These are phyloP conservation scores for Allantophomopsis lycopodina DNA, from an alignment of 2,329 filamentous ascomycete species.

Conservation along the genomic window DNA sequence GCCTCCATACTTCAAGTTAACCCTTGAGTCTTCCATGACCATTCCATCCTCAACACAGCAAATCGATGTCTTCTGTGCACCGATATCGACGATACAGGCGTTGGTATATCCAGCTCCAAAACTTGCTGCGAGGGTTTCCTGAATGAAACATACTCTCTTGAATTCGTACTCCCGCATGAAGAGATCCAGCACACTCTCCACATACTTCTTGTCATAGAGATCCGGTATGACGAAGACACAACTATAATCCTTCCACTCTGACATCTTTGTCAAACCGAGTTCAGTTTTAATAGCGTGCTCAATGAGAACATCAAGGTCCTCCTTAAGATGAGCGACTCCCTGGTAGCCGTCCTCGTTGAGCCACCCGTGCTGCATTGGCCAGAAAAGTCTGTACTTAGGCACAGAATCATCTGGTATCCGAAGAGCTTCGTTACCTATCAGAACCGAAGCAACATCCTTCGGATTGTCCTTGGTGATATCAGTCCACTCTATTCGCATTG, in stretches of 20 bases:
- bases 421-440: constrained; percentile 70
- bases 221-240: constrained; percentile 97
- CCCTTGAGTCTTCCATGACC: constrained; percentile 82
- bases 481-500: constrained; percentile 89
- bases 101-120: constrained; percentile 93
- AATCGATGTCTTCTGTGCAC: constrained; percentile 93
- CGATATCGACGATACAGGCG: constrained; percentile 90
- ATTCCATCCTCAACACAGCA: constrained; percentile 96
- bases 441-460: constrained; percentile 48
- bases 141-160: constrained; percentile 79
- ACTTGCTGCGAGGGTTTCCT: constrained; percentile 87
- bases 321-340: constrained; percentile 65
- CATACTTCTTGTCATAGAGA: constrained; percentile 87
- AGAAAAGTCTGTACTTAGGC: constrained; percentile 83
- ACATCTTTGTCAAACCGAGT: constrained; percentile 62
- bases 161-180: constrained; percentile 86
- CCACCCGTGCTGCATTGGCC: constrained; percentile 78
- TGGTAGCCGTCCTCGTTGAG: constrained; percentile 84
- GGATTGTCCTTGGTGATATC: constrained; percentile 56
- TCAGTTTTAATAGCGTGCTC: constrained; percentile 81
- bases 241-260: constrained; percentile 80
- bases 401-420: constrained; percentile 81
- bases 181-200: constrained; percentile 72
- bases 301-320: constrained; percentile 78
- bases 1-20: constrained; percentile 91